Conservation (phyloP, 78 protist species). For the Andalucia godoyi region DNA sequence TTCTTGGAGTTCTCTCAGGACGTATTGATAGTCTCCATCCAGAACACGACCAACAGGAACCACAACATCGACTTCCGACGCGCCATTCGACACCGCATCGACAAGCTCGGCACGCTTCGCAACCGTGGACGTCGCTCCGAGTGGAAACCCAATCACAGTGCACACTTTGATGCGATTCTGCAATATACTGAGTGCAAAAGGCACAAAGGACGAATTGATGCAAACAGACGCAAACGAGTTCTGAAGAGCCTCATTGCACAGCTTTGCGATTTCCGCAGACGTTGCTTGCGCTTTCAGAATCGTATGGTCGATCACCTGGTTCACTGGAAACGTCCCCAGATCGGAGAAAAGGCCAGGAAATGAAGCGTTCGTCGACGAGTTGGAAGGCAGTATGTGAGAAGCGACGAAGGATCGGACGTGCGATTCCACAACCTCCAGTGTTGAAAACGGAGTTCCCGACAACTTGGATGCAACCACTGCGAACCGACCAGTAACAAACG, state of each 20-base stretch:
- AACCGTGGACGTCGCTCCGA: constrained; percentile 34
- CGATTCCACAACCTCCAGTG: too few species aligned
- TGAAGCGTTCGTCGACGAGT: too few species aligned
- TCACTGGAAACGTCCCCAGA: too few species aligned
- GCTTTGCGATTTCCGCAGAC: not conserved
- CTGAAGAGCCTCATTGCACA: constrained; percentile 40
- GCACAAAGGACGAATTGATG: constrained; percentile 42
- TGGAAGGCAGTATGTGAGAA: too few species aligned
- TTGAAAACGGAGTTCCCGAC: too few species aligned
- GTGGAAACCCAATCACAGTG: constrained; percentile 57
- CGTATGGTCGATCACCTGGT: constrained; percentile 68
- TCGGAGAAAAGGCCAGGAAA: too few species aligned
- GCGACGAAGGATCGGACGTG: too few species aligned
- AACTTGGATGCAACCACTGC: too few species aligned
- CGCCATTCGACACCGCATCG: constrained; percentile 24
- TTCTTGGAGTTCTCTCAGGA: too few species aligned
- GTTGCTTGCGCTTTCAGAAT: constrained; percentile 26
- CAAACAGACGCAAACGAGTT: constrained; percentile 47
- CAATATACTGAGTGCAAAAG: too few species aligned
- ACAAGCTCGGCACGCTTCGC: constrained; percentile 33
- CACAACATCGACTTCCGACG: constrained; percentile 57
- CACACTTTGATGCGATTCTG: constrained; percentile 1
- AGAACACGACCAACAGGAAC: constrained; percentile 23
- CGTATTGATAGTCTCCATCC: constrained; percentile 26
- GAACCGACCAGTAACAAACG: too few species aligned